Percentiles rank a stretch among this genome's conserved stretches.
Evolutionary conservation across 306 rosid species (phyloP).

Genomic region (Geum urbanum): DNA sequence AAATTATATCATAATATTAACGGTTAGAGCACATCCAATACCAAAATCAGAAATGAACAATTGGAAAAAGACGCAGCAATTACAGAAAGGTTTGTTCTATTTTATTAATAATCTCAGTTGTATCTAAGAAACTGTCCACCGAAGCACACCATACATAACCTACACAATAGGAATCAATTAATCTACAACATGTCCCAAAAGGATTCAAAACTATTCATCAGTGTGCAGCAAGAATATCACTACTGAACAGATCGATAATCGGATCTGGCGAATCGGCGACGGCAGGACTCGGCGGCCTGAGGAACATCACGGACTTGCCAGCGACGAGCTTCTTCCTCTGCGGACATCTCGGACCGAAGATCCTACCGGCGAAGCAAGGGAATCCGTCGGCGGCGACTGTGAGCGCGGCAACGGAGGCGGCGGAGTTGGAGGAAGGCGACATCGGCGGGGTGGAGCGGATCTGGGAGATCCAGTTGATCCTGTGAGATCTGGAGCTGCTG

Average conservation of each 20-base stretch:
- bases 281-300: slow-evolving; percentile 28
- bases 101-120: slow-evolving; percentile 29
- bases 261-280: slow-evolving; percentile 47
- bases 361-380: slow-evolving; percentile 47
- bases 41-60: not conserved
- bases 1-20: not conserved
- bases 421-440: slow-evolving; percentile 10
- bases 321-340: slow-evolving; percentile 76
- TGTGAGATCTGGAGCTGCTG: slow-evolving; percentile 59
- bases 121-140: slow-evolving; percentile 23
- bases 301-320: slow-evolving; percentile 46
- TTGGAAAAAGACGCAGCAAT: not conserved
- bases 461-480: slow-evolving; percentile 30
- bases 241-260: slow-evolving; percentile 42
- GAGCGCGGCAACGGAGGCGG: slow-evolving; percentile 19
- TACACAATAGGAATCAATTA: slow-evolving; percentile 30
- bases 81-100: not conserved
- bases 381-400: slow-evolving; percentile 29
- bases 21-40: not conserved
- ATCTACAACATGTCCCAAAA: slow-evolving; percentile 29
- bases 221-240: slow-evolving; percentile 53
- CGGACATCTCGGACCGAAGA: slow-evolving; percentile 58
- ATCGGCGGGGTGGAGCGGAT: slow-evolving; percentile 38
- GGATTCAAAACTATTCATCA: slow-evolving; percentile 25
- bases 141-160: slow-evolving; percentile 13